Evolutionary conservation across 257 asterid species (phyloP).

Genomic region (Lycium barbarum): DNA sequence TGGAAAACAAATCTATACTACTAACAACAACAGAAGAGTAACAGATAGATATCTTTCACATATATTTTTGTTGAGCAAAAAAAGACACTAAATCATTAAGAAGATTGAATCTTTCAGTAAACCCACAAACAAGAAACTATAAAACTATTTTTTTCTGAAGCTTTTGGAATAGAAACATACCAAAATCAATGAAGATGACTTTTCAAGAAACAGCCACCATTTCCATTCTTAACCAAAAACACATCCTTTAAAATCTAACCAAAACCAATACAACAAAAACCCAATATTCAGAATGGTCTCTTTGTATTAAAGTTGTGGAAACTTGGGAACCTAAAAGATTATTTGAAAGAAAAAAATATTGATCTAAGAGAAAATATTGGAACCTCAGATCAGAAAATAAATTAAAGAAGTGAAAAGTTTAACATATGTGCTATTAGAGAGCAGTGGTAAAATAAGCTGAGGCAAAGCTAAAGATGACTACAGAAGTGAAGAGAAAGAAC

Average conservation of each 20-base stretch:
- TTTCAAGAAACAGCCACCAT: slow-evolving; percentile 44
- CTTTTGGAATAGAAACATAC: slow-evolving; percentile 43
- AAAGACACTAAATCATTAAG: slow-evolving; percentile 22
- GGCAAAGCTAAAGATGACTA: slow-evolving; percentile 10
- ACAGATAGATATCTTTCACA: too few relatives aligned
- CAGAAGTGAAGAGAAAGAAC: neutral
- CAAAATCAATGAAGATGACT: slow-evolving; percentile 52
- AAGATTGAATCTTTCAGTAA: slow-evolving; percentile 40
- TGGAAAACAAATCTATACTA: too few relatives aligned
- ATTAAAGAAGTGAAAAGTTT: slow-evolving; percentile 33
- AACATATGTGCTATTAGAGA: slow-evolving; percentile 31
- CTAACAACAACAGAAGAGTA: too few relatives aligned
- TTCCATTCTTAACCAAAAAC: slow-evolving; percentile 47
- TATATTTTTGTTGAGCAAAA: neutral
- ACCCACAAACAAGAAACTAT: neutral
- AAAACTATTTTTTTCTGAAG: neutral
- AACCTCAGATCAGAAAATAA: slow-evolving; percentile 50
- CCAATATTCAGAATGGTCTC: neutral
- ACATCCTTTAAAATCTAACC: slow-evolving; percentile 38
- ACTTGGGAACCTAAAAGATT: neutral
- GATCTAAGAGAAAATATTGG: slow-evolving; percentile 44
- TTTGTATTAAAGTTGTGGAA: neutral
- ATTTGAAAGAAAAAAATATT: slow-evolving; percentile 20
- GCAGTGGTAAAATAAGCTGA: slow-evolving; percentile 12
- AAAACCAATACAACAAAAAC: slow-evolving; percentile 27